phyloP scores from a whole-genome alignment of 202 grass and related monocot species.

The Dendrocalamus latiflorus region DNA sequence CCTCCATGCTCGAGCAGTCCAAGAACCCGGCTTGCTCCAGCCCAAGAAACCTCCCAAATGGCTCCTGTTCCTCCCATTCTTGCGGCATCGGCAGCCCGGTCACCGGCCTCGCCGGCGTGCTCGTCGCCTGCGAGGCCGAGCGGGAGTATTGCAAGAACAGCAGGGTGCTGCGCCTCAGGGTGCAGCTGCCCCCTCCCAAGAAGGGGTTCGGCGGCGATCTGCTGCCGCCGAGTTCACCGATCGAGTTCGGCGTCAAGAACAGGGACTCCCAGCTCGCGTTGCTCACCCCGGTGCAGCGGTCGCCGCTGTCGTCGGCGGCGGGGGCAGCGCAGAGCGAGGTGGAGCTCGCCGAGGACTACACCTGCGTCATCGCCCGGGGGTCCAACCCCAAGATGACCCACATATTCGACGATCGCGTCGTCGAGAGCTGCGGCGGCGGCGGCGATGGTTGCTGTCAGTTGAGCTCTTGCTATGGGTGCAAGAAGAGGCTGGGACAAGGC shows the following conservation, averaged over 20 bases:
- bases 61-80: slow-evolving; percentile 14
- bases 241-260: slow-evolving; percentile 83
- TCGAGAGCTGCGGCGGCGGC: slow-evolving; percentile 18
- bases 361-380: slow-evolving; percentile 53
- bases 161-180: slow-evolving; percentile 57
- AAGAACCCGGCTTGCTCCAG: slow-evolving; percentile 7
- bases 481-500: slow-evolving; percentile 31
- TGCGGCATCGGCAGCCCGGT: slow-evolving; percentile 22
- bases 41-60: slow-evolving; percentile 16
- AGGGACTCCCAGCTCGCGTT: slow-evolving; percentile 54
- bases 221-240: slow-evolving; percentile 28
- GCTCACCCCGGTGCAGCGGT: slow-evolving; percentile 55
- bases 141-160: background rate
- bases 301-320: slow-evolving; percentile 21
- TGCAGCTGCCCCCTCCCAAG: slow-evolving; percentile 52
- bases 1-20: slow-evolving; percentile 28
- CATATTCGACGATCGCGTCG: slow-evolving; percentile 55
- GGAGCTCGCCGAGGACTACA: slow-evolving; percentile 68
- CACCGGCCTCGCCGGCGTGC: slow-evolving; percentile 7
- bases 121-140: slow-evolving; percentile 23
- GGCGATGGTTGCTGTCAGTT: slow-evolving; percentile 20
- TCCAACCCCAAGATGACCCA: slow-evolving; percentile 54
- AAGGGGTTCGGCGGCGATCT: background rate
- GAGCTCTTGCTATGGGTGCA: slow-evolving; percentile 49
- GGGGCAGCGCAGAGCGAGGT: slow-evolving; percentile 45